These are phyloP conservation scores for Metschnikowia continentalis DNA, from an alignment of 805 yeast species.

Conservation along the genomic window DNA sequence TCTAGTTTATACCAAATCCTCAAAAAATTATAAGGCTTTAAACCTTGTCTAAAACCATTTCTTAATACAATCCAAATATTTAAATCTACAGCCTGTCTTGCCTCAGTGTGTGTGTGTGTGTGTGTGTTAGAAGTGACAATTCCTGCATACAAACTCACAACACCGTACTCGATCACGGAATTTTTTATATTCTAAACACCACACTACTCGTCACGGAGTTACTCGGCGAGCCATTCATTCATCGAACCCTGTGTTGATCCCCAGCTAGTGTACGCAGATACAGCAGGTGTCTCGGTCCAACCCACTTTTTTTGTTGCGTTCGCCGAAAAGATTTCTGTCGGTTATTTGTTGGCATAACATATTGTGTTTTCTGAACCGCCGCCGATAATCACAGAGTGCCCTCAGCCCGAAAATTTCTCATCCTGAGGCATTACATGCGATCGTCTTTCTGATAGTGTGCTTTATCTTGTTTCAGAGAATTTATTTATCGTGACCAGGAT, in stretches of 20 bases:
- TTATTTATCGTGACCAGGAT: background rate
- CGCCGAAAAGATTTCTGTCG: background rate
- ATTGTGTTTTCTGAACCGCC: background rate
- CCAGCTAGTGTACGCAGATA: background rate
- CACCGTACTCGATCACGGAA: conserved; percentile 5
- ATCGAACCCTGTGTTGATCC: background rate
- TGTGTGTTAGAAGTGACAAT: background rate
- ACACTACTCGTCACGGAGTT: conserved; percentile 2
- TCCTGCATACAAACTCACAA: background rate
- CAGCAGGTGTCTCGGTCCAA: background rate
- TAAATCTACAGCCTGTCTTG: background rate
- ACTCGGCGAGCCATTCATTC: conserved; percentile 1
- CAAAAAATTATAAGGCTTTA: background rate
- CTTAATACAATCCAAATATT: too few relatives aligned
- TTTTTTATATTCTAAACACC: background rate
- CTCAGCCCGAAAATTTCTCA: background rate
- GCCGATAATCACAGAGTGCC: background rate
- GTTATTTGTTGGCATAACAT: background rate
- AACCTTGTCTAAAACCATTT: background rate
- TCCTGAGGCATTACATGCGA: background rate
- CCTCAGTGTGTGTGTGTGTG: background rate
- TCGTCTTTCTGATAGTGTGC: background rate
- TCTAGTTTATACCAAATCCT: background rate
- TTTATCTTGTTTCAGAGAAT: background rate
- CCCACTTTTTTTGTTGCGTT: background rate